These are phyloP conservation scores for Serpula lacrymans DNA, from an alignment of 768 basidiomycete genomes.

Conservation along the genomic window DNA sequence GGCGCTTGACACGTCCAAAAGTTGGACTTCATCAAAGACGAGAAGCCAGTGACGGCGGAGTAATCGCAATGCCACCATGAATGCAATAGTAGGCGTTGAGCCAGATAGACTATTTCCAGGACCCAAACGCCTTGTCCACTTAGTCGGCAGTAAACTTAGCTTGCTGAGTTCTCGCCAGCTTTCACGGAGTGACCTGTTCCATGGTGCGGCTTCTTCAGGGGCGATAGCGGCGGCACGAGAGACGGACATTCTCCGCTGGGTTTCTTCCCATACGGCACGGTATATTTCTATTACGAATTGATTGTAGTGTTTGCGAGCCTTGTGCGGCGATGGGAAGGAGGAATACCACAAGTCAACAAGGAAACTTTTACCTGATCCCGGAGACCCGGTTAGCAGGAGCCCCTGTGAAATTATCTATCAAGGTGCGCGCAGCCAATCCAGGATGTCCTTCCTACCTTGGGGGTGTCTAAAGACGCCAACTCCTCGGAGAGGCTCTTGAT, in stretches of 20 bases:
- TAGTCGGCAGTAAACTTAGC: conserved; percentile 24
- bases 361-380: conserved; percentile 53
- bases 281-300: conserved; percentile 55
- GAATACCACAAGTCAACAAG: conserved; percentile 55
- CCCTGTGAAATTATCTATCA: conserved; percentile 31
- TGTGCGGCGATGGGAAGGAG: conserved; percentile 48
- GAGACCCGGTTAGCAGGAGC: conserved; percentile 47
- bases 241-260: conserved; percentile 36
- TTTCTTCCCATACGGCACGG: conserved; percentile 50
- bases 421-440: too few relatives aligned
- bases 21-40: conserved; percentile 59
- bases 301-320: conserved; percentile 56
- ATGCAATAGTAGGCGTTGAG: conserved; percentile 37
- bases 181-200: conserved; percentile 23
- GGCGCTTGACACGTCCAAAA: conserved; percentile 59
- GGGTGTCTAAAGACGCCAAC: conserved; percentile 46
- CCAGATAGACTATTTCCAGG: conserved; percentile 13
- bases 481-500: conserved; percentile 49
- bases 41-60: conserved; percentile 47
- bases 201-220: conserved; percentile 7
- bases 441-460: conserved; percentile 44
- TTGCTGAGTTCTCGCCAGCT: conserved; percentile 29
- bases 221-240: conserved; percentile 22
- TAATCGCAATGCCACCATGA: conserved; percentile 41
- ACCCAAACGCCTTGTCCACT: conserved; percentile 23